Base-by-base conservation (phyloP, 192 early-diverging fungal genomes). In the Lobosporangium transversale region DNA sequence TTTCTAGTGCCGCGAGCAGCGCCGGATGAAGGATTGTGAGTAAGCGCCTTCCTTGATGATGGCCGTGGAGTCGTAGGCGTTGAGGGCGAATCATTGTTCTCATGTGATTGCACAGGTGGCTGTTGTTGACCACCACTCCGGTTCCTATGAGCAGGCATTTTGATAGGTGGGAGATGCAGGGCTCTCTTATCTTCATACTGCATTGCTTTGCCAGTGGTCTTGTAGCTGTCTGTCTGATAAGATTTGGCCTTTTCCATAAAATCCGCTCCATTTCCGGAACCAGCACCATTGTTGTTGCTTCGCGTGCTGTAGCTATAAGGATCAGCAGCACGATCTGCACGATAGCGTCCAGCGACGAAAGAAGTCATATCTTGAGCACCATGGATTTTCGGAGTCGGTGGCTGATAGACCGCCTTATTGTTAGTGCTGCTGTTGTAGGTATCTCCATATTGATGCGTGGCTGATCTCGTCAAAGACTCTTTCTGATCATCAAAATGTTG, bases 181-280 rank as follows among this genome's bases (percentile, higher is more conserved):
- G 48, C 30, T 6, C 27, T 37, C 24, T 47, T 66, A 15, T 66
- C 70, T 17, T 75, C 64, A 18, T 67, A 62, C 40, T 76, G 63
- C n/a, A 30, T 76, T 9, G 73, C 65, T 43, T 66, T 76, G 31
- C 73, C 73, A 12, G 73, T 76, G 27, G 8, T 75, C 45, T 75
- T 75, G 59, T 76, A 76, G 53, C 30, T 67, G 5, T 67, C 73
- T 3, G 73, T 67, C 37, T 76, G 64, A 37, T 76, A 59, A 58
- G 52, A 50, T 31, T 50, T 61, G 52, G 73, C 73, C 48, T 67
- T 26, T 29, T 76, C 73, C 47, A 66, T 47, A n/a, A 49, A 55
- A 2, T 63, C 62, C 6, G 62, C 57, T n/a, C n/a, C n/a, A n/a
- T n/a, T n/a, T 15, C 31, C 33, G 20, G 36, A 31, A 2, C 35